Evolutionary conservation across 2,329 filamentous ascomycete genomes (phyloP).

Genomic region (Aspergillus latus): DNA sequence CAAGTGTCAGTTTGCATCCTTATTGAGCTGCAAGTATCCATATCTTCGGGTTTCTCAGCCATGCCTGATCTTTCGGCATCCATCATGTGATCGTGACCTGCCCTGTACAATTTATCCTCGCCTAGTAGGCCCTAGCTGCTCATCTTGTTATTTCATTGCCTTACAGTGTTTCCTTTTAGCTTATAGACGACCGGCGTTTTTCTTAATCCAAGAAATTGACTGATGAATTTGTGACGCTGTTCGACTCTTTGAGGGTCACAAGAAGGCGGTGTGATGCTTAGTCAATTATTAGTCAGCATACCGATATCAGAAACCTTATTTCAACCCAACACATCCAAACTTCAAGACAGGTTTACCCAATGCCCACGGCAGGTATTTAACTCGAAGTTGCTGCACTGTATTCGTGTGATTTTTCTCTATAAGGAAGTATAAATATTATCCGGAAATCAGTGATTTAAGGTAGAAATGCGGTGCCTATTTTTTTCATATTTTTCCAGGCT

Average conservation of each 20-base stretch:
- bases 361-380: too few relatives aligned
- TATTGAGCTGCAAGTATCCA: constrained; percentile 15
- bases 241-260: background rate
- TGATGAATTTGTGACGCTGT: too few relatives aligned
- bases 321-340: too few relatives aligned
- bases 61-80: background rate
- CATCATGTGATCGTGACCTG: background rate
- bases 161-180: background rate
- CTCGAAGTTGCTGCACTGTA: too few relatives aligned
- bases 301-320: too few relatives aligned
- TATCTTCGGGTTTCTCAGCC: too few relatives aligned
- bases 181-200: constrained; percentile 3
- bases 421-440: too few relatives aligned
- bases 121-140: background rate
- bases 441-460: too few relatives aligned
- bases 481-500: background rate
- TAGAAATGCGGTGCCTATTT: background rate
- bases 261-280: too few relatives aligned
- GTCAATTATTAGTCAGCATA: too few relatives aligned
- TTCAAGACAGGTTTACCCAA: too few relatives aligned
- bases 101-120: background rate
- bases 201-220: background rate
- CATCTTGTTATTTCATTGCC: background rate
- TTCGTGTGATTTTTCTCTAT: too few relatives aligned
- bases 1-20: constrained; percentile 20